phyloP scores from a whole-genome alignment of 2,329 filamentous ascomycete genomes.

The Trichoderma sp. region DNA sequence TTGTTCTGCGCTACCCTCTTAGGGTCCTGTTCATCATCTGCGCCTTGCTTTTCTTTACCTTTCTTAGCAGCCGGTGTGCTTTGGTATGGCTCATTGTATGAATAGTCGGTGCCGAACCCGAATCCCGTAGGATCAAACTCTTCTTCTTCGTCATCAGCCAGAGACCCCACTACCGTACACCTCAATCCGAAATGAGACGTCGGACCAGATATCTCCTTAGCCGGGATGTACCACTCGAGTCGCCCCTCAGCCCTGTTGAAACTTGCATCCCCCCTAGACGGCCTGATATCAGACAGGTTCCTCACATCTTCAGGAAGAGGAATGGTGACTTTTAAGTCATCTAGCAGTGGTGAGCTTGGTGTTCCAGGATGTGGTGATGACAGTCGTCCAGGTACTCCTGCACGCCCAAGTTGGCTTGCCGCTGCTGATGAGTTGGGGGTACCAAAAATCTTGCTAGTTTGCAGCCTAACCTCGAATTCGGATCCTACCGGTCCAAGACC shows the following conservation, averaged over 20 bases:
- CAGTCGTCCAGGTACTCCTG: conserved; percentile 40
- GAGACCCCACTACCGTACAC: conserved; percentile 71
- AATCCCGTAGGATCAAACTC: conserved; percentile 50
- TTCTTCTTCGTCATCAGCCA: conserved; percentile 48
- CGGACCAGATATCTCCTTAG: conserved; percentile 69
- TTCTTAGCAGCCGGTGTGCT: conserved; percentile 36
- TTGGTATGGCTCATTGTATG: conserved; percentile 57
- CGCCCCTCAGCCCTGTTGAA: conserved; percentile 70
- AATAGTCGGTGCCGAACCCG: conserved; percentile 50
- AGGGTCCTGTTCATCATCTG: conserved; percentile 44
- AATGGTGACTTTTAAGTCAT: conserved; percentile 74
- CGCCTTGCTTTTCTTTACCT: conserved; percentile 33
- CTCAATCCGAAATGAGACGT: conserved; percentile 69
- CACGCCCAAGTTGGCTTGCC: conserved; percentile 39
- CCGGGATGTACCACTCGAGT: conserved; percentile 79
- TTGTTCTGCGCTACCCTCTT: conserved; percentile 65
- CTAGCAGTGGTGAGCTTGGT: conserved; percentile 60
- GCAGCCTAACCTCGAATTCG: conserved; percentile 85
- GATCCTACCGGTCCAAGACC: conserved; percentile 69
- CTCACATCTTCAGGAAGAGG: conserved; percentile 76
- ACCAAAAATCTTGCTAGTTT: conserved; percentile 63
- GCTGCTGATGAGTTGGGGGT: conserved; percentile 35
- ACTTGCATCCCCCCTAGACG: conserved; percentile 77
- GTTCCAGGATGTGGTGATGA: conserved; percentile 49
- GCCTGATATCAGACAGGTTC: conserved; percentile 77